A percentile compares a stretch with the other conserved stretches of the same genome.
Conservation (phyloP, 495 filamentous ascomycete species). For the Aspergillus campestris region DNA sequence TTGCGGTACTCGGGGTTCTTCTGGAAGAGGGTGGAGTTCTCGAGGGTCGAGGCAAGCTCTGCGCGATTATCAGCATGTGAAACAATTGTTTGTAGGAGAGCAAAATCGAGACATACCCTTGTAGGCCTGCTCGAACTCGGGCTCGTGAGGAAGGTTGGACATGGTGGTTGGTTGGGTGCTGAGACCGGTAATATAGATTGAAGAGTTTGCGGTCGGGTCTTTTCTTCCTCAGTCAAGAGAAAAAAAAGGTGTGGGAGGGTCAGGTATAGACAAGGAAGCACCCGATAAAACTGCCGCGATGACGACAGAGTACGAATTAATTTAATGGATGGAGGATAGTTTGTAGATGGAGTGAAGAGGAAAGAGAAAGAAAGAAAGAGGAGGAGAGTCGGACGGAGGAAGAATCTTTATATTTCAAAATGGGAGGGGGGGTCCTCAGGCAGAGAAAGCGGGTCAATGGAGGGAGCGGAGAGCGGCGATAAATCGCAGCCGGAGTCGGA, state of each 20-base stretch:
- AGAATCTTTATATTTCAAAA: conserved; percentile 12
- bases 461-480: conserved; percentile 11
- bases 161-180: conserved; percentile 37
- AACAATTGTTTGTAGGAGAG: background rate
- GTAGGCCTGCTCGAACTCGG: conserved; percentile 98
- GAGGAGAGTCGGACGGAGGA: conserved; percentile 4
- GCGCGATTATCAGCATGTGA: conserved; percentile 5
- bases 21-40: conserved; percentile 87
- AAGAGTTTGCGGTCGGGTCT: background rate
- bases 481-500: conserved; percentile 27
- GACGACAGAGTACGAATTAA: background rate
- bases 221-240: background rate
- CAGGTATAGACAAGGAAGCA: no score
- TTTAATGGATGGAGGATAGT: background rate
- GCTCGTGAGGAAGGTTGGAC: conserved; percentile 81
- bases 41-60: conserved; percentile 93
- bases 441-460: background rate
- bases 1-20: conserved; percentile 90
- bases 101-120: conserved; percentile 54
- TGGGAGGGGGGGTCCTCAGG: no score
- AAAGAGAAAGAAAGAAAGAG: conserved; percentile 5
- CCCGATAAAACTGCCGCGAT: no score
- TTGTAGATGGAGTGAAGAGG: background rate
- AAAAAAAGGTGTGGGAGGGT: background rate
- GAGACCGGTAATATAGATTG: background rate